Evolutionary conservation across 148 eudicot species (phyloP).

Genomic region (Cornus suecica): DNA sequence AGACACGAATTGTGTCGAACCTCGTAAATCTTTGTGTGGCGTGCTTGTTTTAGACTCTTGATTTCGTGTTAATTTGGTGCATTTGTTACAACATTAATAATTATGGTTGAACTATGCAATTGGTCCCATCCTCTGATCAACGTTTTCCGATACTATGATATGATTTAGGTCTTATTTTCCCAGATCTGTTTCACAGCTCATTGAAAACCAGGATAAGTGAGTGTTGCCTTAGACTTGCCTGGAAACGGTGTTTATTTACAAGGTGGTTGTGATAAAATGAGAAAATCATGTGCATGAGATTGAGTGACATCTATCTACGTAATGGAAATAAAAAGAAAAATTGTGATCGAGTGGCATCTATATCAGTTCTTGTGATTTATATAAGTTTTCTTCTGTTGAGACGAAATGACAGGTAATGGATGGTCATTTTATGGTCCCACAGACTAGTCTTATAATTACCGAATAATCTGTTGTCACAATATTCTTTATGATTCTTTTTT

Average conservation of each 20-base stretch:
- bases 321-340: too few relatives aligned
- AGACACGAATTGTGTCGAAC: too few relatives aligned
- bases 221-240: background rate
- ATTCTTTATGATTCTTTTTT: constrained; percentile 9
- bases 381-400: background rate
- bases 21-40: too few relatives aligned
- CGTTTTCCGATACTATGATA: background rate
- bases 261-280: background rate
- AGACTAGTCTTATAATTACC: background rate
- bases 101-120: background rate
- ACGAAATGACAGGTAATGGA: background rate
- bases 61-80: too few relatives aligned
- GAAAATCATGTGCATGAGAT: too few relatives aligned
- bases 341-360: too few relatives aligned
- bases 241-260: background rate
- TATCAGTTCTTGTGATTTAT: too few relatives aligned
- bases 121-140: background rate
- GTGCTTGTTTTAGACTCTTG: too few relatives aligned
- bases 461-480: background rate
- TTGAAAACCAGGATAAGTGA: background rate
- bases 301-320: too few relatives aligned
- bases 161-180: background rate
- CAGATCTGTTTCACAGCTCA: background rate
- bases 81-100: too few relatives aligned
- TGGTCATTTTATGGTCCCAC: background rate